Evolutionary conservation across 345 rosid genomes (phyloP).

Genomic region (Leavenworthia alabamica): DNA sequence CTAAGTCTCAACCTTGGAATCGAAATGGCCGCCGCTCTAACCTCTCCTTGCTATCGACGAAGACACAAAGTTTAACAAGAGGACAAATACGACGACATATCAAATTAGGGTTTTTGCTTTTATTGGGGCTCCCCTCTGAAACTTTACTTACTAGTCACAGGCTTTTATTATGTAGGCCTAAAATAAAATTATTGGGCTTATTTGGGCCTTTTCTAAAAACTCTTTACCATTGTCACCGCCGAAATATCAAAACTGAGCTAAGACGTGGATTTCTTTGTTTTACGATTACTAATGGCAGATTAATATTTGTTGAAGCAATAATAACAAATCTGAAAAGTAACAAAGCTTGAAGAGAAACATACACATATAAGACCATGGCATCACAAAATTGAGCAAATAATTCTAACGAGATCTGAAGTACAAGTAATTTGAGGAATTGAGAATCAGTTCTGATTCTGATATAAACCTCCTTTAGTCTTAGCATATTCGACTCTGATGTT

Average conservation of each 20-base stretch:
- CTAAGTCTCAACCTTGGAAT: constrained; percentile 3
- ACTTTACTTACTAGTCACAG: not conserved
- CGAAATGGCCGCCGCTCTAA: constrained; percentile 21
- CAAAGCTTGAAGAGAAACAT: not conserved
- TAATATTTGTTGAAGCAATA: constrained; percentile 40
- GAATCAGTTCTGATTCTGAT: not conserved
- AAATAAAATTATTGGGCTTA: too few species aligned
- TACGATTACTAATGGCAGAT: constrained; percentile 42
- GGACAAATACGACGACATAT: not conserved
- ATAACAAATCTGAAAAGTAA: not conserved
- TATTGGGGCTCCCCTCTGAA: not conserved
- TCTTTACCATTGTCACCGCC: not conserved
- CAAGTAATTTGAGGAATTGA: not conserved
- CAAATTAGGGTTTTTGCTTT: constrained; percentile 19
- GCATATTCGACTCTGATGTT: constrained; percentile 53
- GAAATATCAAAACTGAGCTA: not conserved
- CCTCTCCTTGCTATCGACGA: not conserved
- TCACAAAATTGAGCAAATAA: not conserved
- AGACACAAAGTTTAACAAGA: constrained; percentile 5
- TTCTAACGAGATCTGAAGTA: not conserved
- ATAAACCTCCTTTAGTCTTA: constrained; percentile 21
- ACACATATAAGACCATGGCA: not conserved
- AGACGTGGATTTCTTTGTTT: not conserved
- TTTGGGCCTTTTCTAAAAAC: not conserved
- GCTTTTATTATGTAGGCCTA: not conserved